Base-by-base conservation (phyloP, 1,284 basidiomycete species). In the Trichosporon sp. region DNA sequence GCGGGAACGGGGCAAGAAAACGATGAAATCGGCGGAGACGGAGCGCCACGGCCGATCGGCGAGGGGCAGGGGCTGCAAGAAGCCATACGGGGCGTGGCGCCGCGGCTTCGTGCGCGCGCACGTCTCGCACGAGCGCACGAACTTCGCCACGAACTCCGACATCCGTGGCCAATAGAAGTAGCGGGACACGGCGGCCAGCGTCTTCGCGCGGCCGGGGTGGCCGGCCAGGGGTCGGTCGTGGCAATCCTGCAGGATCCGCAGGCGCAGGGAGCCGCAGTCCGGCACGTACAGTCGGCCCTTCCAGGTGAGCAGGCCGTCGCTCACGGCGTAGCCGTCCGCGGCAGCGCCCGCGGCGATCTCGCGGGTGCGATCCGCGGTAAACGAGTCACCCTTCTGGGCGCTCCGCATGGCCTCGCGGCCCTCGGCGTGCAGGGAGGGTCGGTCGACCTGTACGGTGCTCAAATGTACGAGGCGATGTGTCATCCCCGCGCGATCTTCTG, bases 11-110 rank as follows among this genome's bases (percentile, higher is more conserved):
- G 84, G 84, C 0, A 86, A 73, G 19, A 78, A 75, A 6, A 75
- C 74, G 31, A 86, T 83, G 57, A 82, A 76, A 65, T 86, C 84
- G 78, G 84, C 79, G 0, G 80, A 80, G 5, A 85, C 74, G 0
- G 80, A 31, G 6, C 9, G 4, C 54, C 54, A 62, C 4, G 60
- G 29, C 9, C n/a, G 27, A 1, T 65, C 7, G 4, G 82, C 81
- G 11, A 83, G 77, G 1, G 72, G 73, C n/a, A 83, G 72, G 0
- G 80, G 78, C 61, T 76, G 68, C 9, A 85, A 71, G 0, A 73
- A 56, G 2, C 84, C 83, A 36, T 71, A 69, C 4, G 72, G 72
- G 23, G 56, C 59, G 31, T 75, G 71, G 13, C 71, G 65, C n/a
- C 61, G n/a, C 0, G 74, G 57, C 70, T 84, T 83, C 33, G 71